Conservation (phyloP, 2,329 filamentous ascomycete species). For the Xylaria sp. region DNA sequence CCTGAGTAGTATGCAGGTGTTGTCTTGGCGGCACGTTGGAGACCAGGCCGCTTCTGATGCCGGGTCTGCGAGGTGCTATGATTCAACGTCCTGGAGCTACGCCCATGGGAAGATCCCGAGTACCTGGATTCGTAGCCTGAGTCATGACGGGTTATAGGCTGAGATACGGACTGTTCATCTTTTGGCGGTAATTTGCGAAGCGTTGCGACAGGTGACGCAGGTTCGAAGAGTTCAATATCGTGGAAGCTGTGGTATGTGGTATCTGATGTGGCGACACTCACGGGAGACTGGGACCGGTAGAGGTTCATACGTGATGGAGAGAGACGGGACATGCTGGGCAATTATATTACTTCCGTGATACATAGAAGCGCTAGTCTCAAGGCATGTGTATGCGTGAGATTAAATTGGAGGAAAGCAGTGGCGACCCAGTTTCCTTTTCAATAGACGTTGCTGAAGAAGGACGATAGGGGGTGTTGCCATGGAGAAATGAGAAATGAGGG, state of each 20-base stretch:
- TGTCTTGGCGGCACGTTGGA: constrained; percentile 55
- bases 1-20: constrained; percentile 43
- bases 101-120: constrained; percentile 49
- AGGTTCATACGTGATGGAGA: constrained; percentile 39
- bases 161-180: constrained; percentile 48
- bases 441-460: constrained; percentile 3
- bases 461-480: constrained; percentile 10
- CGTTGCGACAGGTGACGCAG: constrained; percentile 44
- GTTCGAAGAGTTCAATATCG: constrained; percentile 60
- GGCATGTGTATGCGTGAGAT: background rate
- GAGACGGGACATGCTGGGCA: constrained; percentile 43
- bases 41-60: constrained; percentile 54
- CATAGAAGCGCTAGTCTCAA: constrained; percentile 2
- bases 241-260: constrained; percentile 66
- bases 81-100: constrained; percentile 46
- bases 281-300: constrained; percentile 50
- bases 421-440: constrained; percentile 16
- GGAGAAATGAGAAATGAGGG: constrained; percentile 26
- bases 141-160: constrained; percentile 64
- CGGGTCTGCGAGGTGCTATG: constrained; percentile 47
- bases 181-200: constrained; percentile 27
- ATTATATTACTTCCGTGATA: constrained; percentile 27
- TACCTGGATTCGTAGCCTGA: constrained; percentile 67
- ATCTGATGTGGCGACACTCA: constrained; percentile 58
- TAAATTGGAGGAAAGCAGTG: background rate